These are phyloP conservation scores for Ceratobasidium sp. DNA, from an alignment of 1,284 basidiomycete genomes.

Conservation along the genomic window DNA sequence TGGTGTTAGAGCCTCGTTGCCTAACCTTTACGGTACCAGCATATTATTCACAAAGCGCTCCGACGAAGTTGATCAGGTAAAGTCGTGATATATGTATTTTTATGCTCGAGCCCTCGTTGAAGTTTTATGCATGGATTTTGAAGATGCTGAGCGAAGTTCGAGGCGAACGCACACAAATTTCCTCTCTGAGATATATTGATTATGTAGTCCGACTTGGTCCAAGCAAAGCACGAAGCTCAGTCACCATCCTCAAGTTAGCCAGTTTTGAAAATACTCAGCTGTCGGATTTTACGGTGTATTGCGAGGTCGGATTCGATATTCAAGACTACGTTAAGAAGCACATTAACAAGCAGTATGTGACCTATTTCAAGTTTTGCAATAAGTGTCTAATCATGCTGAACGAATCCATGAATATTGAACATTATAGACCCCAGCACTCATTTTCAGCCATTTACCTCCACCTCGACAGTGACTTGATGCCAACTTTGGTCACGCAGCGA, in stretches of 20 bases:
- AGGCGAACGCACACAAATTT: not conserved
- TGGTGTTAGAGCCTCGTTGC: not conserved
- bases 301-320: slow-evolving; percentile 3
- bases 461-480: not conserved
- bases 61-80: not conserved
- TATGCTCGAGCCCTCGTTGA: not conserved
- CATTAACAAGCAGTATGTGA: not conserved
- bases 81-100: not conserved
- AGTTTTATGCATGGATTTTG: not conserved
- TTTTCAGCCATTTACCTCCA: slow-evolving; percentile 12
- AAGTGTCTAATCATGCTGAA: not conserved
- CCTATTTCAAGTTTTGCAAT: not conserved
- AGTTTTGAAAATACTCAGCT: not conserved
- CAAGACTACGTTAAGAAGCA: not conserved
- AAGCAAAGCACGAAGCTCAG: not conserved
- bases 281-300: not conserved
- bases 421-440: not conserved
- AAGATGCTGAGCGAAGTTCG: not conserved
- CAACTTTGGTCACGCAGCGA: not conserved
- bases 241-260: not conserved
- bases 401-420: not conserved
- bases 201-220: not conserved
- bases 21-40: not conserved
- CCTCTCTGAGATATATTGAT: not conserved
- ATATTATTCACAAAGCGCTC: not conserved